Evolutionary conservation across 1,139 yeast genomes (phyloP).

Genomic region (Torulaspora globosa): DNA sequence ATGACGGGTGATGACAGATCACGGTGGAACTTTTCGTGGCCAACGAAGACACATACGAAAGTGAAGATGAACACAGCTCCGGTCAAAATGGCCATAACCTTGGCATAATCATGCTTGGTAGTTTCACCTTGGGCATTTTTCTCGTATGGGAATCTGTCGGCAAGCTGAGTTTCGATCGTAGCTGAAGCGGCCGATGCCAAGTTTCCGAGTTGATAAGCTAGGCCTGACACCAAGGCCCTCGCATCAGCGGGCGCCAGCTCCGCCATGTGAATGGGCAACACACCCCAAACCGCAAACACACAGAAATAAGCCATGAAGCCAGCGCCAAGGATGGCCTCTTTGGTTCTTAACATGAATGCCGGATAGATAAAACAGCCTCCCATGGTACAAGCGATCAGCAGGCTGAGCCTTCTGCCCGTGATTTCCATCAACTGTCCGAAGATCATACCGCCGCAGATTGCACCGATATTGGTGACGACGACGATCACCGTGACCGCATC

Average conservation of each 20-base stretch:
- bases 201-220: slow-evolving; percentile 78
- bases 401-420: slow-evolving; percentile 55
- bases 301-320: slow-evolving; percentile 73
- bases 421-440: slow-evolving; percentile 59
- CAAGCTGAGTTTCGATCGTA: slow-evolving; percentile 73
- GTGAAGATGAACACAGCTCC: slow-evolving; percentile 55
- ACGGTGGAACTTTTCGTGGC: slow-evolving; percentile 49
- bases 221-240: slow-evolving; percentile 52
- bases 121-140: slow-evolving; percentile 24
- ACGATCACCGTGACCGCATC: slow-evolving; percentile 61
- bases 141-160: slow-evolving; percentile 49
- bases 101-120: slow-evolving; percentile 39
- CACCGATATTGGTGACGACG: slow-evolving; percentile 67
- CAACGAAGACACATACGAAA: slow-evolving; percentile 44
- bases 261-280: slow-evolving; percentile 68
- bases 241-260: slow-evolving; percentile 75
- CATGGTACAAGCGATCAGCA: slow-evolving; percentile 53
- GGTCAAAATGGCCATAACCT: slow-evolving; percentile 57
- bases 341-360: slow-evolving; percentile 55
- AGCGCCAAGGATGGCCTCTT: slow-evolving; percentile 60
- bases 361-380: slow-evolving; percentile 72
- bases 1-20: slow-evolving; percentile 32
- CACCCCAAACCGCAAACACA: slow-evolving; percentile 88
- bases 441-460: slow-evolving; percentile 57
- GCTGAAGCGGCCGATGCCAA: slow-evolving; percentile 81